Conservation (phyloP, 345 rosid genomes). For the Carallia brachiata region DNA sequence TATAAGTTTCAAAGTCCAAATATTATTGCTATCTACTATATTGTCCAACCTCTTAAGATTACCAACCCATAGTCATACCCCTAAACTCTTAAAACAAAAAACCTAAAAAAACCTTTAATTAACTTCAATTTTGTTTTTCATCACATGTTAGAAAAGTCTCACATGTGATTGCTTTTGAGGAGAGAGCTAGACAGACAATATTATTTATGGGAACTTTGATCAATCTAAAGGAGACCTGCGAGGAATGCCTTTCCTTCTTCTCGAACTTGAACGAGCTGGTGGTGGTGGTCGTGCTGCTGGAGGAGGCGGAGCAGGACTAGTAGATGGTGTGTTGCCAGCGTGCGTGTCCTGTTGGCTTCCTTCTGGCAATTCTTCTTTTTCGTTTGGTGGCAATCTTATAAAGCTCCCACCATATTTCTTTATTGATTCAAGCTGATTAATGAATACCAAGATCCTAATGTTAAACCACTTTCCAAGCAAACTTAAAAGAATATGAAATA, state of each 20-base stretch:
- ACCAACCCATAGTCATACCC: neutral
- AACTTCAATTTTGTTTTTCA: neutral
- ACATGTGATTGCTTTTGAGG: constrained; percentile 18
- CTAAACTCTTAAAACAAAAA: neutral
- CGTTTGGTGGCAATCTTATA: constrained; percentile 27
- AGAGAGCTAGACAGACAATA: constrained; percentile 25
- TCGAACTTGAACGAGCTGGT: constrained; percentile 28
- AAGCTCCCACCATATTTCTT: constrained; percentile 30
- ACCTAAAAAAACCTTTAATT: neutral
- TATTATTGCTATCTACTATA: constrained; percentile 22
- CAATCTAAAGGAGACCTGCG: constrained; percentile 14
- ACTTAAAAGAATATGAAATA: no score
- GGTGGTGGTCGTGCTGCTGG: neutral
- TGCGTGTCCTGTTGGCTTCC: constrained; percentile 29
- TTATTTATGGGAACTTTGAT: neutral
- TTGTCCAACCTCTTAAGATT: constrained; percentile 9
- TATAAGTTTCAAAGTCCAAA: constrained; percentile 16
- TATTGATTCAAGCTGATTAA: constrained; percentile 27
- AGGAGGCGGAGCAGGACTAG: no score
- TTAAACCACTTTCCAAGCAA: neutral
- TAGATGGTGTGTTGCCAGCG: neutral
- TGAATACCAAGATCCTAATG: neutral
- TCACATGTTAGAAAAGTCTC: neutral
- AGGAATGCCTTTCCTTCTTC: constrained; percentile 16
- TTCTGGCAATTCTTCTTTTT: constrained; percentile 39